Percentiles rank a stretch among this genome's conserved stretches.
Evolutionary conservation across 1,139 yeast species (phyloP).

Genomic region (Yamadazyma siamensis): DNA sequence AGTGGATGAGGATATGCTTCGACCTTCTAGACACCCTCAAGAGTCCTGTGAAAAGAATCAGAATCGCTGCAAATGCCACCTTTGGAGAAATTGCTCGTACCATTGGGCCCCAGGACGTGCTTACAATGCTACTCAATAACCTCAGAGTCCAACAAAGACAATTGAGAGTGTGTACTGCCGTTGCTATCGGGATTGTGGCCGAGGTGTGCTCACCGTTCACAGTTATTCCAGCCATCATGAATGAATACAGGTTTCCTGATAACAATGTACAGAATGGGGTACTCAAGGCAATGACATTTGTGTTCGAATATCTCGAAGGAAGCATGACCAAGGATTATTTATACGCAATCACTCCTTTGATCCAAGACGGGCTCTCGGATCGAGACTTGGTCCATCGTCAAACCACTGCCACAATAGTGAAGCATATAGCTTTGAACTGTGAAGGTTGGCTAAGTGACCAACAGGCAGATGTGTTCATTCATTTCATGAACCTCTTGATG

Average conservation of each 20-base stretch:
- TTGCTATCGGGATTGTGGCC: conserved; percentile 96
- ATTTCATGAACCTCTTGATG: conserved; percentile 67
- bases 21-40: conserved; percentile 87
- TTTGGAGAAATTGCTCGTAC: conserved; percentile 91
- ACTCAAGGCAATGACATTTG: conserved; percentile 83
- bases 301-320: conserved; percentile 90
- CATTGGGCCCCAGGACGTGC: conserved; percentile 94
- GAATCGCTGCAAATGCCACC: conserved; percentile 85
- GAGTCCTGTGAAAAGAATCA: conserved; percentile 73
- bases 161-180: conserved; percentile 94
- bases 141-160: conserved; percentile 94
- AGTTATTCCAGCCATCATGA: conserved; percentile 94
- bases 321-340: conserved; percentile 73
- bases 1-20: conserved; percentile 97
- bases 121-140: conserved; percentile 80
- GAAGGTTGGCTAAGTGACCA: conserved; percentile 74
- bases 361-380: conserved; percentile 90
- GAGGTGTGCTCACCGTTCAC: conserved; percentile 92
- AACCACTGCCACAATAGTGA: conserved; percentile 87
- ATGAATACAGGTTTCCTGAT: conserved; percentile 91
- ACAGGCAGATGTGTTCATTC: conserved; percentile 58
- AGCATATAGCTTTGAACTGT: conserved; percentile 78
- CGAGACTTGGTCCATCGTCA: conserved; percentile 93
- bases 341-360: conserved; percentile 72
- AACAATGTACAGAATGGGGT: conserved; percentile 95